Percentiles rank a stretch among this genome's conserved stretches.
Conservation (phyloP, 345 rosid species). For the Heritiera fomes region DNA sequence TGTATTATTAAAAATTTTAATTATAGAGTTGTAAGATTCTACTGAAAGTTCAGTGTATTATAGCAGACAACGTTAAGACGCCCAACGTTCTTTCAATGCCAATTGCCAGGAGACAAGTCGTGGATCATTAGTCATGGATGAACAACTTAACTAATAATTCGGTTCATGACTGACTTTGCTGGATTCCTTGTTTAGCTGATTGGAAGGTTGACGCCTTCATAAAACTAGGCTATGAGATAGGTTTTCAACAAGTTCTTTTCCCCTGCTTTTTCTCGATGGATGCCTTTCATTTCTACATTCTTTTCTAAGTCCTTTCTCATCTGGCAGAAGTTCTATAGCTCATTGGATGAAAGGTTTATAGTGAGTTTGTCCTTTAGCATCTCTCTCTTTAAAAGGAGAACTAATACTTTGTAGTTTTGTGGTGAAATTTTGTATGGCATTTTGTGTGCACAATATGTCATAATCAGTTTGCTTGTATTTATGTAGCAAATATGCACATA, state of each 20-base stretch:
- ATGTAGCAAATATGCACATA: neutral
- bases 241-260: neutral
- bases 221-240: neutral
- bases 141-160: neutral
- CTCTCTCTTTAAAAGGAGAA: neutral
- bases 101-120: neutral
- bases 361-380: neutral
- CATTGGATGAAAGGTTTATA: neutral
- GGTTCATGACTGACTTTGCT: neutral
- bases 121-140: neutral
- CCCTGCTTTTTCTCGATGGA: neutral
- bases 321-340: neutral
- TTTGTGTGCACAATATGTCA: neutral
- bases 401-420: neutral
- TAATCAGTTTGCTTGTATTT: neutral
- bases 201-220: neutral
- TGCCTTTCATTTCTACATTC: neutral
- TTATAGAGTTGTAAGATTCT: conserved; percentile 3
- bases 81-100: neutral
- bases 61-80: neutral
- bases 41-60: neutral
- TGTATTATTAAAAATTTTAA: neutral
- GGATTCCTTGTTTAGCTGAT: neutral
- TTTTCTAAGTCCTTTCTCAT: neutral
- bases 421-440: neutral